Evolutionary conservation across 371 early-diverging fungal genomes (phyloP).

Genomic region (Rhizopus delemar): DNA sequence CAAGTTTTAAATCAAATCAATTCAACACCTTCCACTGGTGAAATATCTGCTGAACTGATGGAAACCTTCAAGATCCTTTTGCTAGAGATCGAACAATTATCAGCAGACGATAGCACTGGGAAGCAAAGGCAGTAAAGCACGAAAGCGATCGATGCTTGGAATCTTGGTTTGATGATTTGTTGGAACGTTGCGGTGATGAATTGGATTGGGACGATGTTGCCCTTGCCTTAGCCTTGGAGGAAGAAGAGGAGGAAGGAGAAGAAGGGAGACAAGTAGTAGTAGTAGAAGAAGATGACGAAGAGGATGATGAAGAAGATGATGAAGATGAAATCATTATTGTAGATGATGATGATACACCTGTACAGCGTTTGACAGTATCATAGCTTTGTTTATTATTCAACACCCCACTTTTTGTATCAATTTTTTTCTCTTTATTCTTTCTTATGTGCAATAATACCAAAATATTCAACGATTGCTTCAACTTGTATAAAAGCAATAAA

Average conservation of each 20-base stretch:
- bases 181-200: slow-evolving; percentile 38
- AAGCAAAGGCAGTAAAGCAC: slow-evolving; percentile 38
- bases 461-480: neutral
- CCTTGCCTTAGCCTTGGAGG: neutral
- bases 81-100: slow-evolving; percentile 34
- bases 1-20: slow-evolving; percentile 41
- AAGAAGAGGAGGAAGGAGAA: slow-evolving; percentile 29
- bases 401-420: neutral
- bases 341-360: slow-evolving; percentile 16
- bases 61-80: slow-evolving; percentile 44
- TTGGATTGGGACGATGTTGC: neutral
- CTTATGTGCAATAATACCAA: slow-evolving; percentile 1
- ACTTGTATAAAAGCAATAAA: neutral
- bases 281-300: slow-evolving; percentile 3
- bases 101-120: slow-evolving; percentile 18
- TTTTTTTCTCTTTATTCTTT: neutral
- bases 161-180: slow-evolving; percentile 48
- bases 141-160: slow-evolving; percentile 45
- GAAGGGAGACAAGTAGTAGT: neutral
- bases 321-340: slow-evolving; percentile 21
- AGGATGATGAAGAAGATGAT: slow-evolving; percentile 15
- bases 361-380: neutral
- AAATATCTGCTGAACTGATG: slow-evolving; percentile 46
- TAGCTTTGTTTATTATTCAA: neutral
- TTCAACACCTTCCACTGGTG: slow-evolving; percentile 49